Evolutionary conservation across 768 basidiomycete species (phyloP).

Genomic region (Filobasidium floriforme): DNA sequence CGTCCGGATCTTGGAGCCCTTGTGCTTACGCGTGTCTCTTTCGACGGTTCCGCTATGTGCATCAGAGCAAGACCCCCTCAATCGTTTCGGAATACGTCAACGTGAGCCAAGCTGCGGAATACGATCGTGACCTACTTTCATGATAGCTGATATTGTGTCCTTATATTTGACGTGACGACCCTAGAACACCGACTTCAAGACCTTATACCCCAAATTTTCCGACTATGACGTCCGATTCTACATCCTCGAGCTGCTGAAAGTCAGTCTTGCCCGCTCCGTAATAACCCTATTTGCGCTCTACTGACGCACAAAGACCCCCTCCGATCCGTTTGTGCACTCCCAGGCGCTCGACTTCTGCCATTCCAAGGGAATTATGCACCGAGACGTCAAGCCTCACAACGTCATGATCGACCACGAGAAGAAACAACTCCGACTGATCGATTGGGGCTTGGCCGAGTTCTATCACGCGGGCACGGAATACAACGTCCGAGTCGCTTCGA

Average conservation of each 20-base stretch:
- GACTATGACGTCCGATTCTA: constrained; percentile 95
- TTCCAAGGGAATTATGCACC: constrained; percentile 97
- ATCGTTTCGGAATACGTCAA: constrained; percentile 96
- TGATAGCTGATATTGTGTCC: not conserved
- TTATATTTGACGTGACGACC: not conserved
- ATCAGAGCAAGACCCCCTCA: constrained; percentile 87
- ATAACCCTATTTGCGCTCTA: not conserved
- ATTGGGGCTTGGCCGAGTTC: constrained; percentile 98
- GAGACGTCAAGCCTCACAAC: constrained; percentile 97
- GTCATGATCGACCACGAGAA: constrained; percentile 99
- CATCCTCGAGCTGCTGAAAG: constrained; percentile 89
- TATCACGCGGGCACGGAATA: constrained; percentile 97
- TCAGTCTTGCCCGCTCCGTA: not conserved
- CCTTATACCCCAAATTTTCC: constrained; percentile 86
- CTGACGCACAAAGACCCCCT: not conserved
- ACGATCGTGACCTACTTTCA: not conserved
- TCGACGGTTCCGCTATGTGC: not conserved
- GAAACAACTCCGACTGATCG: constrained; percentile 82
- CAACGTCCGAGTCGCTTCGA: constrained; percentile 92
- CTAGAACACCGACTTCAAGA: constrained; percentile 88
- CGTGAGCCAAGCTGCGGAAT: constrained; percentile 34
- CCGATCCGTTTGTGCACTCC: not conserved
- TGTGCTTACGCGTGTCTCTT: not conserved
- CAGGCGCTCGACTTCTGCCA: constrained; percentile 89
- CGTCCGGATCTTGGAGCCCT: not conserved